Evolutionary conservation across 805 yeast genomes (phyloP).

Genomic region (Saccharomycopsis sp.): DNA sequence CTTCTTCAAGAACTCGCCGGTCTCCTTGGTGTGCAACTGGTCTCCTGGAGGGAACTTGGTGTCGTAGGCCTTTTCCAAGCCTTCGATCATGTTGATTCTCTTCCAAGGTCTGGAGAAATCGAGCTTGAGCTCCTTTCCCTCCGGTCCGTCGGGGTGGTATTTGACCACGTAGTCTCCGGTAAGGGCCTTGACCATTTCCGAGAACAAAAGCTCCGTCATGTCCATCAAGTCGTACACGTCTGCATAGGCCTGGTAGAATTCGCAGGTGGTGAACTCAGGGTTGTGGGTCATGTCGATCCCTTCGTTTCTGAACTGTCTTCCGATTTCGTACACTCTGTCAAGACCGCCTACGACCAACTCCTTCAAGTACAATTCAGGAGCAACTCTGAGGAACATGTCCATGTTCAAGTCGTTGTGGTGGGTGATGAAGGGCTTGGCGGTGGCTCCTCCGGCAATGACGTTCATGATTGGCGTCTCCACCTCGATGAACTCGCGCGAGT

Average conservation of each 20-base stretch:
- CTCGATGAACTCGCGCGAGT: constrained; percentile 78
- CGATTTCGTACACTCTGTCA: constrained; percentile 82
- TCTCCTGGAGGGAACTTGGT: constrained; percentile 96
- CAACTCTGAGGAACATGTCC: constrained; percentile 97
- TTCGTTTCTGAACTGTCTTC: constrained; percentile 82
- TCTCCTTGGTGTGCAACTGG: constrained; percentile 87
- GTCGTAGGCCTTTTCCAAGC: constrained; percentile 76
- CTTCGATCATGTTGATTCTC: constrained; percentile 96
- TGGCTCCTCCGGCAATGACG: constrained; percentile 98
- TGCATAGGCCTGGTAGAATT: constrained; percentile 73
- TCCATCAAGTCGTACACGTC: constrained; percentile 62
- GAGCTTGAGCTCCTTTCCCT: constrained; percentile 62
- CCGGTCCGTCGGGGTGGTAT: constrained; percentile 94
- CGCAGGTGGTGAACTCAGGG: constrained; percentile 90
- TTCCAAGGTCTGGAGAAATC: constrained; percentile 98
- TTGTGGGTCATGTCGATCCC: constrained; percentile 91
- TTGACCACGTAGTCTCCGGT: constrained; percentile 81
- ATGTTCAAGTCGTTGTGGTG: constrained; percentile 95
- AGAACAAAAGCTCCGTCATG: constrained; percentile 85
- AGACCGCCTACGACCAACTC: constrained; percentile 77
- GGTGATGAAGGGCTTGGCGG: constrained; percentile 95
- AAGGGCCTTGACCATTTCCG: constrained; percentile 95
- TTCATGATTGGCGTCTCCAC: constrained; percentile 99
- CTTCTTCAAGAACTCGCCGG: constrained; percentile 82
- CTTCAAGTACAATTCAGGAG: constrained; percentile 92